A percentile compares a stretch with the other conserved stretches of the same genome.
Evolutionary conservation across 169 alveolate species (phyloP).

Genomic region (Amoebophrya sp.): DNA sequence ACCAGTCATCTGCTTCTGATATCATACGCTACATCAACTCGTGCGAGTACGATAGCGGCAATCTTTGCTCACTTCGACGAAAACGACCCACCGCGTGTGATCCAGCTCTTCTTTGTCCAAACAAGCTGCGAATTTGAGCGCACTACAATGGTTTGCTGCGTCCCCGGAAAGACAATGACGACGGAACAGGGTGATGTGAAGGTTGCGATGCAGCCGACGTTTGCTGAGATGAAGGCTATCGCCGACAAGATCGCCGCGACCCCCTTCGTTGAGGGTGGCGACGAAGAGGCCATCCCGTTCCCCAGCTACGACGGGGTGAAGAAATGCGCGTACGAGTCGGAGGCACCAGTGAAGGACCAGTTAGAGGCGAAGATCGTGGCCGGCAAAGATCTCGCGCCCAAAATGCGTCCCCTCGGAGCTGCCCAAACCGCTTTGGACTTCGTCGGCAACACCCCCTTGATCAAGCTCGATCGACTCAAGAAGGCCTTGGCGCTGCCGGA

Average conservation of each 20-base stretch:
- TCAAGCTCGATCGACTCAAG: not conserved
- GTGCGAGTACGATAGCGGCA: too few species aligned
- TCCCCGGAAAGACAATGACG: not conserved
- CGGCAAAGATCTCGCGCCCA: not conserved
- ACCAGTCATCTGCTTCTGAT: too few species aligned
- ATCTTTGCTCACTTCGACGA: too few species aligned
- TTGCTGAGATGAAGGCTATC: not conserved
- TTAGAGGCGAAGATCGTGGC: not conserved
- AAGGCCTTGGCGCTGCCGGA: not conserved
- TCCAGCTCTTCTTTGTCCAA: too few species aligned
- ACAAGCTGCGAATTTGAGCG: too few species aligned
- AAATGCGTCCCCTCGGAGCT: not conserved
- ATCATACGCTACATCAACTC: too few species aligned
- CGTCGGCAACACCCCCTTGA: constrained; percentile 6
- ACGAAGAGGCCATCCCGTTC: not conserved
- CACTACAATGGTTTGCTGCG: too few species aligned
- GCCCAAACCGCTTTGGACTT: not conserved
- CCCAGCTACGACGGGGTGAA: not conserved
- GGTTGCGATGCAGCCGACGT: not conserved
- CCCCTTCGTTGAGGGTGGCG: not conserved
- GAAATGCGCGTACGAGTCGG: not conserved
- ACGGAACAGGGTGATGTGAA: not conserved
- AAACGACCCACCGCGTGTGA: too few species aligned
- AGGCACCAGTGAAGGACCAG: not conserved
- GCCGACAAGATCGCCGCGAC: not conserved